Evolutionary conservation across 176 grass and related monocot genomes (phyloP), one percentile per base, ranked within the genome.

Genomic region (Chrysopogon serrulatus): DNA sequence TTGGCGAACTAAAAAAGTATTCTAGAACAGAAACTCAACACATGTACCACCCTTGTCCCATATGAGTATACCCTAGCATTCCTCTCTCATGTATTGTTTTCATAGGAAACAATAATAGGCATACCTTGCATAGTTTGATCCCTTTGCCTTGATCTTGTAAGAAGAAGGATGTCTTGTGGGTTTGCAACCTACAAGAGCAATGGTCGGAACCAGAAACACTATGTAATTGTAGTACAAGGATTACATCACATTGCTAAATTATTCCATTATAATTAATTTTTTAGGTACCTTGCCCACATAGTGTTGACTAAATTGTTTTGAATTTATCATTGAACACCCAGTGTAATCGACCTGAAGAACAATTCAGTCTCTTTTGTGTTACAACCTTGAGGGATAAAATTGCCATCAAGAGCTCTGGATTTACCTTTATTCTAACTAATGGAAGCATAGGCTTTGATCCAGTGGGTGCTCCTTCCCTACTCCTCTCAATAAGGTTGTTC

Each of bases 351-450:
- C 93, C 96, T 98, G 74, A 24, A 80, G 19, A 80, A 74, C 21
- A 81, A 78, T 47, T 70, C 51, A 40, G 18, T 19, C 26, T 34
- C 1, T 66, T 35, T 65, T 11, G 37, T 36, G 61, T 48, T 56
- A 76, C 4, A 51, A 36, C 60, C 19, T 16, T 41, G 33, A 26
- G 39, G 41, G 41, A 18, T 3, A 59, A 86, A 14, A 27, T 3
- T 59, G 6, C 23, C 14, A 28, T 31, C 8, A 62, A 73, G n/a
- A 61, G 60, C 16, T 75, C 28, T 31, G 77, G 27, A 7, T 61
- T 85, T 90, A 95, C 96, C 89, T 94, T 96, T 77, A 99, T 80
- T 92, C 96, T 92, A 59, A 96, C 65, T 76, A 99, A 42, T 61
- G 89, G 93, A 90, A 94, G 86, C 75, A 89, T 90, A 32, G 74